A percentile compares a stretch with the other conserved stretches of the same genome.
phyloP scores from a whole-genome alignment of 2,329 filamentous ascomycete species.

The Magnaporthales sp. region DNA sequence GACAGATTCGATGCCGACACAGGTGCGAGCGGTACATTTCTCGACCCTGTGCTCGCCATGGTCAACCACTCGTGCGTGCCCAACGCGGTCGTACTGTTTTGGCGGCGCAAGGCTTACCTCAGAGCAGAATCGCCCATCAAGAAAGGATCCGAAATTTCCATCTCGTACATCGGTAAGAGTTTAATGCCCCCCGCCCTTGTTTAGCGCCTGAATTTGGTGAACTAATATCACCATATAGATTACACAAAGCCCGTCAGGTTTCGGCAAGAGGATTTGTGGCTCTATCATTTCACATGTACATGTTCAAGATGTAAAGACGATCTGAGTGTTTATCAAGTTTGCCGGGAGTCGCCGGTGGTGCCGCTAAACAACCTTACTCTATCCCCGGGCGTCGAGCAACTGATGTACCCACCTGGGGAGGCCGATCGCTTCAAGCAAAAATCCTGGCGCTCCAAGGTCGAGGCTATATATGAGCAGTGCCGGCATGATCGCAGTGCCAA shows the following conservation, averaged over 20 bases:
- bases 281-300: conserved; percentile 44
- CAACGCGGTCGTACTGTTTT: conserved; percentile 49
- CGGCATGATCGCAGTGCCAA: conserved; percentile 10
- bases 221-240: conserved; percentile 25
- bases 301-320: conserved; percentile 42
- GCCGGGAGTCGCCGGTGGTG: conserved; percentile 29
- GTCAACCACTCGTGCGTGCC: conserved; percentile 55
- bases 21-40: conserved; percentile 43
- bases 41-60: conserved; percentile 48
- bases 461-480: conserved; percentile 22
- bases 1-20: conserved; percentile 44
- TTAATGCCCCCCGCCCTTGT: not conserved
- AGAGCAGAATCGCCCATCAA: conserved; percentile 39
- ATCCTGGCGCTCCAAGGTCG: conserved; percentile 13
- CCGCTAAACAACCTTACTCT: conserved; percentile 37
- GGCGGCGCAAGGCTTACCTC: conserved; percentile 40
- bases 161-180: conserved; percentile 50
- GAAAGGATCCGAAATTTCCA: conserved; percentile 46
- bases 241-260: conserved; percentile 33
- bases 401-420: conserved; percentile 22
- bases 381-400: conserved; percentile 26
- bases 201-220: not conserved
- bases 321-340: conserved; percentile 45
- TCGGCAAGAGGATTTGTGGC: conserved; percentile 32
- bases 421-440: conserved; percentile 17